Evolutionary conservation across 2,329 filamentous ascomycete species (phyloP), one percentile per base, ranked within the genome.

Genomic region (Fusarium sp.): DNA sequence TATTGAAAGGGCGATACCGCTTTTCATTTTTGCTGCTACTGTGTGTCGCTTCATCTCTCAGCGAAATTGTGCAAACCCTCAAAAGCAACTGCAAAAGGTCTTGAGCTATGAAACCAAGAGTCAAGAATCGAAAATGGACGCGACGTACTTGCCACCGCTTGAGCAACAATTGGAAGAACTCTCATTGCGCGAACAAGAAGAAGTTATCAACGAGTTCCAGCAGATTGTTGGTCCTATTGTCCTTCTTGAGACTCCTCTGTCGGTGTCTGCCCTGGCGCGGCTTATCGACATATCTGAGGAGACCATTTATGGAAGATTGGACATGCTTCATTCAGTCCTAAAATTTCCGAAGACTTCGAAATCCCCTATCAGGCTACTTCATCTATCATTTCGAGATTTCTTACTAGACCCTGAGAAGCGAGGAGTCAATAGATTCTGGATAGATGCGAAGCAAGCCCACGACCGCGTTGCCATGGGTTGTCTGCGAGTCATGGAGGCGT

Each of bases 311-410:
- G 7, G 15, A 6, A 69, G 28, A 24, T 44, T 78, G 10, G 44
- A 75, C 3, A 24, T 38, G 3, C 58, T 73, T 6, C 71, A 72
- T 11, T 69, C 71, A 1, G 62, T 73, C 0, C 28, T 72, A 0
- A 43, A 50, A 13, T 21, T 68, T 17, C 63, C 57, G 2, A 8
- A 1, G 0, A 45, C 43, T 3, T 1, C 21, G 2, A 17, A n/a
- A 3, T 3, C 10, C 0, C 62, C 67, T 0, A 8, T 73, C 7
- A 43, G 67, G 10, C 13, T 71, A 4, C 13, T 72, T 1, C 71
- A 73, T n/a, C 5, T 70, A 0, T 81, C 79, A 0, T 82, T 82
- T 47, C 76, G 75, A 19, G 79, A 82, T 55, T 80, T 81, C 69
- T 76, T 83, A 2, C 26, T 79, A 5, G 72, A 80, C 56, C 47